Evolutionary conservation across 2,329 filamentous ascomycete species (phyloP), one percentile per base, ranked within the genome.

Genomic region (Fusarium sp.): DNA sequence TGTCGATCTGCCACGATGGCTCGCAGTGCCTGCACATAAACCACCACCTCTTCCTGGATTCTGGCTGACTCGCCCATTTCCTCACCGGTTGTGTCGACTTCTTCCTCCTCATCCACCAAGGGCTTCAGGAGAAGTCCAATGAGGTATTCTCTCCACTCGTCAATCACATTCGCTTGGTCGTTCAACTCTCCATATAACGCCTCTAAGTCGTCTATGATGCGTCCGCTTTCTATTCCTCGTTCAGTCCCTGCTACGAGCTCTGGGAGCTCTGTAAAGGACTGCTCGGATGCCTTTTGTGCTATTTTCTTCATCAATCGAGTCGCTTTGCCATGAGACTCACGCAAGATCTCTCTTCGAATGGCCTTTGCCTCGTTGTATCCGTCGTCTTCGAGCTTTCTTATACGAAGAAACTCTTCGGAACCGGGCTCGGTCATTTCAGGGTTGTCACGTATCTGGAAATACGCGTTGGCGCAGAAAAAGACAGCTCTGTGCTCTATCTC

Each of bases 61-160:
- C 94, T 94, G 0, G 95, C 94, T 0, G 96, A 97, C 35, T 93
- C 90, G 75, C 94, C 93, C 72, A 98, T 96, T 80, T 98, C 96
- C 68, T 98, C 93, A 27, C 96, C 96, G 13, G 94, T 96, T 3
- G 91, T 89, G 67, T 97, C 94, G 11, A 88, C 83, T 18, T 85
- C 85, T 1, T 91, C 90, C 45, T 97, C 94, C 78, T 96, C 91
- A 76, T 98, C 96, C 20, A 98, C 90, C 2, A 98, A 87, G 0
- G 94, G 91, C 69, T 91, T 88, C 13, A 93, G 84, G 11, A 98
- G 86, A 22, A 96, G 88, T 63, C 93, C 88, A 20, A 94, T 88
- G 67, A 95, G 91, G 47, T 90, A 87, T 66, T 92, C 88, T 47
- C 95, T 90, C 94, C 93, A 97, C 57, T 92, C 87, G 56, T 93